phyloP scores from a whole-genome alignment of 108 stramenopile genomes.

The Nitzschia sp. region DNA sequence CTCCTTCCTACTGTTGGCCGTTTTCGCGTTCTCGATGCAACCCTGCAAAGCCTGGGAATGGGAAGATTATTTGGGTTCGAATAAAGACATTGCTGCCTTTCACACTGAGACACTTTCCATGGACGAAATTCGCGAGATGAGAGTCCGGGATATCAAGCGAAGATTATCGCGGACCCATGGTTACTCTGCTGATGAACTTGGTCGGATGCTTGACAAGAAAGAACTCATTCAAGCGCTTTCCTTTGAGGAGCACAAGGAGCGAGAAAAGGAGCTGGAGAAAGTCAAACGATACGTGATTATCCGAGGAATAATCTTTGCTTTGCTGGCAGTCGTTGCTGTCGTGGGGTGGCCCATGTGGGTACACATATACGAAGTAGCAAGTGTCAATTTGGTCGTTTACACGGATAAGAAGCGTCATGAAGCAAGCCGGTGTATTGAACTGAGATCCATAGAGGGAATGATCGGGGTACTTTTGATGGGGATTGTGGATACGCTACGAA shows the following conservation, averaged over 20 bases:
- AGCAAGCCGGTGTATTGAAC: conserved; percentile 59
- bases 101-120: conserved; percentile 53
- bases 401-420: conserved; percentile 75
- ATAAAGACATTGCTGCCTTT: neutral
- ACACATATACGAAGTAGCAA: conserved; percentile 59
- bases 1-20: neutral
- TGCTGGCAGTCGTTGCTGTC: conserved; percentile 52
- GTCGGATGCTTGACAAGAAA: conserved; percentile 84
- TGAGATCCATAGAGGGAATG: conserved; percentile 46
- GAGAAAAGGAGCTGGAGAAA: conserved; percentile 46
- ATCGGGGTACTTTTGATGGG: conserved; percentile 67
- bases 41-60: conserved; percentile 29
- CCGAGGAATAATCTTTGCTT: conserved; percentile 39
- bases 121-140: conserved; percentile 71
- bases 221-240: conserved; percentile 80
- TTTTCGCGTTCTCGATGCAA: neutral
- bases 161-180: conserved; percentile 76
- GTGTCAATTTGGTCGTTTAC: conserved; percentile 83
- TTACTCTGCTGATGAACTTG: conserved; percentile 77
- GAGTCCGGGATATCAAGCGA: conserved; percentile 81
- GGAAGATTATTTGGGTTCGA: conserved; percentile 23
- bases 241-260: conserved; percentile 78
- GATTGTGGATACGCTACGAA: conserved; percentile 58
- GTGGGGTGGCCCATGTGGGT: conserved; percentile 70
- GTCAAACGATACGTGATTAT: conserved; percentile 53